Base-by-base conservation (phyloP, 345 rosid genomes). In the Isatis tinctoria region DNA sequence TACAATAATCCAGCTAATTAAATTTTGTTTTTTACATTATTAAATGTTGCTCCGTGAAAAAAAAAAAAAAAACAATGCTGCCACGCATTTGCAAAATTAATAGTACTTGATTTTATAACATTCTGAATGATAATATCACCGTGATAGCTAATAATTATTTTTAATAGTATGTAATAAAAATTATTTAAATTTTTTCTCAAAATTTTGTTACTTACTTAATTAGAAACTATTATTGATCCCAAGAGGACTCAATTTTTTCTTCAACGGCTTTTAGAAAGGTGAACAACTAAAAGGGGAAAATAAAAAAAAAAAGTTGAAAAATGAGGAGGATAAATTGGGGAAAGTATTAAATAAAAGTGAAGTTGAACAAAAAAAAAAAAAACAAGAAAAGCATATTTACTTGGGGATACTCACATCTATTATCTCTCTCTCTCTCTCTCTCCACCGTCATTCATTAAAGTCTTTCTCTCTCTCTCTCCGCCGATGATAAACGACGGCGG, bases 401-500 rank as follows among this genome's bases (percentile, higher is more conserved):
- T 51, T 57, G 10, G 32, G 32, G 16, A 58, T 33, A 43, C 53
- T 40, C 63, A 40, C 57, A 16, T 30, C 28, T 52, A 1, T 43
- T 14, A 6, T 51, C 70, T 61, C 26, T 47, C 73, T 75, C 79
- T 51, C 70, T 61, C 26, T 47, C 73, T 75, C 79, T 49, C 74
- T 59, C 68, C 70, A 61, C 74, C 69, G 78, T 28, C 44, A 56
- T 57, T 52, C 67, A 76, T 45, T 45, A 61, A 26, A 48, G 45
- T 54, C 48, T 49, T 3, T 48, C 62, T 2, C 69, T 69, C 2
- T 73, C 4, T 68, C 41, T 52, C 64, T 33, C 51, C 56, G 71
- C 62, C 76, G 76, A 77, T 77, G 80, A 58, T 48, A 57, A 65
- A 70, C 76, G 45, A 49, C 80, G 76, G 63, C 68, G 63, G 37